phyloP scores from a whole-genome alignment of 768 basidiomycete genomes.

The Lactarius deliciosus region DNA sequence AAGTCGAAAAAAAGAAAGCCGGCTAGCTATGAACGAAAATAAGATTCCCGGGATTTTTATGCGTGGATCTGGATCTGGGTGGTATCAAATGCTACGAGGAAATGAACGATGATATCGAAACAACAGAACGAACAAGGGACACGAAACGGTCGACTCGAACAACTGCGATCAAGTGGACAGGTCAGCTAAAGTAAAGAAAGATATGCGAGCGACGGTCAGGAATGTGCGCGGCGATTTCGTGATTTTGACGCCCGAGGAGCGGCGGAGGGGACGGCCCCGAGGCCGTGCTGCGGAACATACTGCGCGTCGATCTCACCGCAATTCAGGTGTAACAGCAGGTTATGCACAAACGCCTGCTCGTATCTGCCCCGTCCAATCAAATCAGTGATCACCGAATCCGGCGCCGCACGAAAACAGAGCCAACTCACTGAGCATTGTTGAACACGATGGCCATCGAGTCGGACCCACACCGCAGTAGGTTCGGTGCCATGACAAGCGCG shows the following conservation, averaged over 20 bases:
- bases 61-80: not conserved
- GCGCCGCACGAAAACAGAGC: too few species aligned
- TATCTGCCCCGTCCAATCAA: constrained; percentile 47
- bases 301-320: constrained; percentile 73
- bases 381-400: not conserved
- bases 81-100: not conserved
- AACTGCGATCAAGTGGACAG: not conserved
- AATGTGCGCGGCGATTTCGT: constrained; percentile 46
- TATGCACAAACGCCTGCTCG: constrained; percentile 86
- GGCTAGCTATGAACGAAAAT: not conserved
- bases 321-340: constrained; percentile 76
- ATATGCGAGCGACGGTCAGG: not conserved
- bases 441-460: constrained; percentile 88
- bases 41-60: not conserved
- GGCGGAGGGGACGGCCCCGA: constrained; percentile 55
- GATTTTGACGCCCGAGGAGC: constrained; percentile 54
- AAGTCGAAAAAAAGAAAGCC: not conserved
- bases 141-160: not conserved
- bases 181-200: not conserved
- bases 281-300: constrained; percentile 77
- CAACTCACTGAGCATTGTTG: constrained; percentile 83
- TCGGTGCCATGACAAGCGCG: constrained; percentile 90
- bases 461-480: constrained; percentile 81
- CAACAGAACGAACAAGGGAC: not conserved
- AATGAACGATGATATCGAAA: constrained; percentile 16